phyloP scores from a whole-genome alignment of 306 rosid species.

The Neltuma alba region DNA sequence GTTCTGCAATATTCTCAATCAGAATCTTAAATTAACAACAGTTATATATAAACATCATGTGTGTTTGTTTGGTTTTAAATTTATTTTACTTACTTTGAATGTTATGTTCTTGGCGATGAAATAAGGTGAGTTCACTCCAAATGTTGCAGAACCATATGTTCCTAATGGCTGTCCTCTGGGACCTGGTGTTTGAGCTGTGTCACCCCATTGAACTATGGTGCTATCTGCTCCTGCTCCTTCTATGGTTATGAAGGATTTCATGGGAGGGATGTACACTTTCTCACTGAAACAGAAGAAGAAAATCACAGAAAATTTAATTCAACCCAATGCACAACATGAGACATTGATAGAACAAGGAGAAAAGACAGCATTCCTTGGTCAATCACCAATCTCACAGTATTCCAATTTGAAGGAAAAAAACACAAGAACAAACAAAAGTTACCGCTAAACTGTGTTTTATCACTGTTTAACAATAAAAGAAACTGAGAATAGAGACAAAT shows the following conservation, averaged over 20 bases:
- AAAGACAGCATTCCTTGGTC: constrained; percentile 17
- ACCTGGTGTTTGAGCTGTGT: constrained; percentile 86
- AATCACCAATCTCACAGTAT: constrained; percentile 31
- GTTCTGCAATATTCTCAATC: constrained; percentile 46
- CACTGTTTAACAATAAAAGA: background rate
- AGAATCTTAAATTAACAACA: background rate
- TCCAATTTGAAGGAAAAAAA: constrained; percentile 36
- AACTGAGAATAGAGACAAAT: constrained; percentile 24
- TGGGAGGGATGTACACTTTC: constrained; percentile 77
- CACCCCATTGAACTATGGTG: constrained; percentile 98
- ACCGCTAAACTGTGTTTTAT: background rate
- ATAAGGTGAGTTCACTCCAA: constrained; percentile 85
- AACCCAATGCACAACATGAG: background rate
- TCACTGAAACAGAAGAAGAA: constrained; percentile 52
- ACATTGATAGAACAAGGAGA: constrained; percentile 25
- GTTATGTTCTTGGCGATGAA: constrained; percentile 96
- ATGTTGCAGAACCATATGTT: constrained; percentile 86
- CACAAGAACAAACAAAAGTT: constrained; percentile 18
- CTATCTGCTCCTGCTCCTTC: constrained; percentile 95
- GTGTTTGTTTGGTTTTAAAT: background rate
- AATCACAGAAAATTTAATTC: background rate
- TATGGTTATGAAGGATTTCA: constrained; percentile 86
- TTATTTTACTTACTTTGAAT: constrained; percentile 57
- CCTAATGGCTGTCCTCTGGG: constrained; percentile 72
- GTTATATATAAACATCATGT: no score